A percentile compares a stretch with the other conserved stretches of the same genome.
phyloP scores from a whole-genome alignment of 208 protist genomes.

The Crithidia bombi region DNA sequence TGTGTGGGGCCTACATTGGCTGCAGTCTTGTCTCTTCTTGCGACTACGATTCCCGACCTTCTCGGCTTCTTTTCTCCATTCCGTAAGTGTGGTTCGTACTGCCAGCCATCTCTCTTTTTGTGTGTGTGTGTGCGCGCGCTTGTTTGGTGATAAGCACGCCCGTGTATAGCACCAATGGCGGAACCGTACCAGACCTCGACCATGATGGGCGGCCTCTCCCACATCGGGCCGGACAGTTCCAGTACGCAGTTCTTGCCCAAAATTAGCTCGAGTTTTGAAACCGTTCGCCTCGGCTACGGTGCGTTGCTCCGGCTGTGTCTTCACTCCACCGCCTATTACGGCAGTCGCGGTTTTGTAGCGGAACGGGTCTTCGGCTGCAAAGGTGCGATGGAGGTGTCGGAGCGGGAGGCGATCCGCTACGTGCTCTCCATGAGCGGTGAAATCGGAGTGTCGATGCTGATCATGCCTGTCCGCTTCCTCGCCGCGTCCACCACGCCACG shows the following conservation, averaged over 20 bases:
- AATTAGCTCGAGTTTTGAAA: constrained; percentile 63
- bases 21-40: no score
- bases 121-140: no score
- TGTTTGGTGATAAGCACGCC: no score
- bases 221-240: constrained; percentile 18
- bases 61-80: no score
- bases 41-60: no score
- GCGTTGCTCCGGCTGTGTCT: constrained; percentile 72
- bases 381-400: constrained; percentile 22
- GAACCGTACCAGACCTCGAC: constrained; percentile 1
- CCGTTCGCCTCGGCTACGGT: constrained; percentile 60
- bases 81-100: no score
- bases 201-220: constrained; percentile 23
- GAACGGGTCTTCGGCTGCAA: constrained; percentile 51
- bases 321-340: constrained; percentile 65
- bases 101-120: no score
- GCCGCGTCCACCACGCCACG: constrained; percentile 77
- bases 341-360: constrained; percentile 43
- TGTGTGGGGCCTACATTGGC: no score
- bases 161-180: background rate
- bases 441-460: constrained; percentile 64
- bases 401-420: constrained; percentile 55
- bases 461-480: constrained; percentile 70
- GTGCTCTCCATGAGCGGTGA: constrained; percentile 57
- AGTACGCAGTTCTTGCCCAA: constrained; percentile 42